Conservation (phyloP, 345 rosid species). For the Draba incana region DNA sequence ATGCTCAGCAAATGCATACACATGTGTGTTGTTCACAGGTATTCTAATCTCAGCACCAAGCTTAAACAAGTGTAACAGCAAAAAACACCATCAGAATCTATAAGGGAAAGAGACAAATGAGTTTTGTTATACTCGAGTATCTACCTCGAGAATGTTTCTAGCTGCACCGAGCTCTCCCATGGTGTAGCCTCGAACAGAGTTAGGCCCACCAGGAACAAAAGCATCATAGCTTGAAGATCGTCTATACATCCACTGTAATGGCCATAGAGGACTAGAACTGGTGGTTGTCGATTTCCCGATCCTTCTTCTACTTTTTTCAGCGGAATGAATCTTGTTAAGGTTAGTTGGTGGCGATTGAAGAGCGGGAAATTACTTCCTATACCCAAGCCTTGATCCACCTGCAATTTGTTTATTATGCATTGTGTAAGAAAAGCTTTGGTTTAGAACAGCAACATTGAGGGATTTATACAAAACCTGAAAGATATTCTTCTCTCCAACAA, state of each 20-base stretch:
- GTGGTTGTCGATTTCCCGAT: constrained; percentile 79
- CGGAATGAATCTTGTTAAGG: constrained; percentile 81
- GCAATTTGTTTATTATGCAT: constrained; percentile 12
- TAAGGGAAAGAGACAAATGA: not conserved
- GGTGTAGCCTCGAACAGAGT: constrained; percentile 96
- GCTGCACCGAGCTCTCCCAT: constrained; percentile 99
- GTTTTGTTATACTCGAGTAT: not conserved
- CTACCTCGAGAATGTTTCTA: constrained; percentile 86
- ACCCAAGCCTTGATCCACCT: constrained; percentile 99
- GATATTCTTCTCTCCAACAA: constrained; percentile 94
- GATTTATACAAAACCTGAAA: constrained; percentile 66
- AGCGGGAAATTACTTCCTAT: constrained; percentile 92
- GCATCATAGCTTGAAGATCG: constrained; percentile 97
- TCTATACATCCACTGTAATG: constrained; percentile 98
- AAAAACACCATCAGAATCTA: not conserved
- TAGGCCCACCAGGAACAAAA: constrained; percentile 95
- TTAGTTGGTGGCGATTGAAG: constrained; percentile 95
- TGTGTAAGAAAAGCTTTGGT: no score
- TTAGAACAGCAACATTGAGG: no score
- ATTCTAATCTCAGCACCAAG: constrained; percentile 96
- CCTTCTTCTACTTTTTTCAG: constrained; percentile 87
- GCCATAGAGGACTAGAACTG: constrained; percentile 90
- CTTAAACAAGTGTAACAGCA: constrained; percentile 4
- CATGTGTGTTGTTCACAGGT: constrained; percentile 81
- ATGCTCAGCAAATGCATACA: constrained; percentile 90